Evolutionary conservation across 345 rosid genomes (phyloP).

Genomic region (Gossypium anomalum): DNA sequence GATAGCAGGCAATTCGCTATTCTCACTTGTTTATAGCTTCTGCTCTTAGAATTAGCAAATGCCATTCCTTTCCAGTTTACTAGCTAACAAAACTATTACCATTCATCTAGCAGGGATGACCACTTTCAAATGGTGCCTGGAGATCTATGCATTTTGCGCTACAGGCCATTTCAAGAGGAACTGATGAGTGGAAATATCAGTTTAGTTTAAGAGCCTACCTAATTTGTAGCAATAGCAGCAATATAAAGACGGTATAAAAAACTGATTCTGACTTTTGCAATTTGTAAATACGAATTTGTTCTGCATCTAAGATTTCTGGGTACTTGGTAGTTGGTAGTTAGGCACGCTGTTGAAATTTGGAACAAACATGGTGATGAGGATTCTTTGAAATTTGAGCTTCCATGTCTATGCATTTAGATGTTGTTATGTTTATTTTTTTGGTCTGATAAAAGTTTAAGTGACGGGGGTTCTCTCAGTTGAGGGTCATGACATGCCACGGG

Average conservation of each 20-base stretch:
- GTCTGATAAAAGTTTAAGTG: too few species aligned
- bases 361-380: background rate
- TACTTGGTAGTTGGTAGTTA: background rate
- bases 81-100: background rate
- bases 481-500: too few species aligned
- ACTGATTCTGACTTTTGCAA: background rate
- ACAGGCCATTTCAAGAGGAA: constrained; percentile 20
- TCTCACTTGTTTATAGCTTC: background rate
- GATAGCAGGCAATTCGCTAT: constrained; percentile 9
- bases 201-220: constrained; percentile 5
- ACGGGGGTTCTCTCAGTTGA: too few species aligned
- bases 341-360: background rate
- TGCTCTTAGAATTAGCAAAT: background rate
- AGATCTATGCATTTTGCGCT: constrained; percentile 22
- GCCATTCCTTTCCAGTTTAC: background rate
- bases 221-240: background rate
- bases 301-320: background rate
- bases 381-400: background rate
- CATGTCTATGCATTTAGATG: background rate
- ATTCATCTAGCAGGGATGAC: constrained; percentile 10
- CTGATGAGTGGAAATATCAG: constrained; percentile 15
- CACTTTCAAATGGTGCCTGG: constrained; percentile 20
- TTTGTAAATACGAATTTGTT: background rate
- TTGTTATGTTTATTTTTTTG: too few species aligned
- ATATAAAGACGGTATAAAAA: too few species aligned